phyloP scores from a whole-genome alignment of 2,329 filamentous ascomycete species.

The Neurospora sp. region DNA sequence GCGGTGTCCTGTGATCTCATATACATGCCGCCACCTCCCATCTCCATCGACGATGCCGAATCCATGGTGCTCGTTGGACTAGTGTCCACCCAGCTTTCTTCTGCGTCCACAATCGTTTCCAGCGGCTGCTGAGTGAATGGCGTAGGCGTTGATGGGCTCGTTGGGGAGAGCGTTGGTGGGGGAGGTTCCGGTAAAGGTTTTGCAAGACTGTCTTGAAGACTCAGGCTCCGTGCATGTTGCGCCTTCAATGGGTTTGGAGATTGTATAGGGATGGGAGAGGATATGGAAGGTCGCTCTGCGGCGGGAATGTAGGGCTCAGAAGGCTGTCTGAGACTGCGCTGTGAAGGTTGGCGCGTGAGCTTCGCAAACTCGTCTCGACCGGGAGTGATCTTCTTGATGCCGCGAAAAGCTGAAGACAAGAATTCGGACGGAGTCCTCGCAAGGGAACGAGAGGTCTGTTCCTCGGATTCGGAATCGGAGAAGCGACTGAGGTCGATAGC shows the following conservation, averaged over 20 bases:
- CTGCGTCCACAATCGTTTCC: conserved; percentile 26
- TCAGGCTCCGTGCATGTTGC: conserved; percentile 45
- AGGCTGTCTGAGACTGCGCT: conserved; percentile 24
- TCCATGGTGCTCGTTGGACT: conserved; percentile 40
- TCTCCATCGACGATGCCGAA: conserved; percentile 23
- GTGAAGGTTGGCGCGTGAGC: conserved; percentile 34
- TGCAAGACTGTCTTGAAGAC: conserved; percentile 44
- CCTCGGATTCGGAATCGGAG: conserved; percentile 36
- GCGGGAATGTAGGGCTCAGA: conserved; percentile 20
- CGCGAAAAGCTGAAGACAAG: conserved; percentile 41
- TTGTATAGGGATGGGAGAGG: conserved; percentile 18
- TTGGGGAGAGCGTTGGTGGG: conserved; percentile 25
- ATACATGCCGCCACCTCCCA: conserved; percentile 15
- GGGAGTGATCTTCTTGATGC: conserved; percentile 37
- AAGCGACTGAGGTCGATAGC: conserved; percentile 27
- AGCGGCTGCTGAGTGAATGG: conserved; percentile 20
- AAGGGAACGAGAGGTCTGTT: conserved; percentile 24
- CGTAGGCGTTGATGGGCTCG: conserved; percentile 25
- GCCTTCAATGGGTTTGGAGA: conserved; percentile 13
- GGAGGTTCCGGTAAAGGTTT: conserved; percentile 48
- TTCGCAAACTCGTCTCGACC: conserved; percentile 33
- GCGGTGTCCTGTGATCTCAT: conserved; percentile 11
- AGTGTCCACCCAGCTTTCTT: conserved; percentile 24
- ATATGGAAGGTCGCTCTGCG: conserved; percentile 18
- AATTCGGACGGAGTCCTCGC: conserved; percentile 35